These are phyloP conservation scores for Nothophytophthora sp. DNA, from an alignment of 352 stramenopile species.

Conservation along the genomic window DNA sequence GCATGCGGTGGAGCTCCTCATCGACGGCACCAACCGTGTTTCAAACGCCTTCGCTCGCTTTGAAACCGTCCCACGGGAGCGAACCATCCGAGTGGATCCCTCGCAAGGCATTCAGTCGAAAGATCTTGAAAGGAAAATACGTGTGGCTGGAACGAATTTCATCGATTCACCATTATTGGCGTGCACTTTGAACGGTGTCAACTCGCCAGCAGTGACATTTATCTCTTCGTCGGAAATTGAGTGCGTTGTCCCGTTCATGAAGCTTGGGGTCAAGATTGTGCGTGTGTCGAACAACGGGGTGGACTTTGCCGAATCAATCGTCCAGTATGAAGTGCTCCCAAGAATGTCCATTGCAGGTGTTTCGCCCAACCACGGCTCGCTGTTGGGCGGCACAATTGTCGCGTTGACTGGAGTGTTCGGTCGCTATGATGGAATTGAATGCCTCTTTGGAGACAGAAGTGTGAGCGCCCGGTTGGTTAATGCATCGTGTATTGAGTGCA, in stretches of 20 bases:
- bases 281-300: slow-evolving; percentile 61
- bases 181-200: slow-evolving; percentile 47
- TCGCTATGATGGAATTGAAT: slow-evolving; percentile 29
- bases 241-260: slow-evolving; percentile 53
- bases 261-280: slow-evolving; percentile 37
- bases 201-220: slow-evolving; percentile 31
- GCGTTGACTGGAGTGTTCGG: slow-evolving; percentile 40
- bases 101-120: slow-evolving; percentile 22
- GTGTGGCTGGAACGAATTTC: slow-evolving; percentile 52
- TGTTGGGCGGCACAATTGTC: slow-evolving; percentile 41
- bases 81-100: slow-evolving; percentile 30
- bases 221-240: slow-evolving; percentile 50
- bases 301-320: slow-evolving; percentile 35
- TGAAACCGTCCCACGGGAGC: slow-evolving; percentile 29
- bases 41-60: slow-evolving; percentile 35
- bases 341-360: slow-evolving; percentile 39
- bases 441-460: slow-evolving; percentile 37
- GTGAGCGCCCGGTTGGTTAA: slow-evolving; percentile 23
- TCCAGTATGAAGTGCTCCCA: slow-evolving; percentile 30
- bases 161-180: slow-evolving; percentile 37
- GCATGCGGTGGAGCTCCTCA: slow-evolving; percentile 32
- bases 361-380: slow-evolving; percentile 26
- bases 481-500: slow-evolving; percentile 33
- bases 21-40: slow-evolving; percentile 14
- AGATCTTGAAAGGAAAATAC: slow-evolving; percentile 14